Base-by-base conservation (phyloP, 1,284 basidiomycete genomes). In the Cutaneotrichosporon mucoides region DNA sequence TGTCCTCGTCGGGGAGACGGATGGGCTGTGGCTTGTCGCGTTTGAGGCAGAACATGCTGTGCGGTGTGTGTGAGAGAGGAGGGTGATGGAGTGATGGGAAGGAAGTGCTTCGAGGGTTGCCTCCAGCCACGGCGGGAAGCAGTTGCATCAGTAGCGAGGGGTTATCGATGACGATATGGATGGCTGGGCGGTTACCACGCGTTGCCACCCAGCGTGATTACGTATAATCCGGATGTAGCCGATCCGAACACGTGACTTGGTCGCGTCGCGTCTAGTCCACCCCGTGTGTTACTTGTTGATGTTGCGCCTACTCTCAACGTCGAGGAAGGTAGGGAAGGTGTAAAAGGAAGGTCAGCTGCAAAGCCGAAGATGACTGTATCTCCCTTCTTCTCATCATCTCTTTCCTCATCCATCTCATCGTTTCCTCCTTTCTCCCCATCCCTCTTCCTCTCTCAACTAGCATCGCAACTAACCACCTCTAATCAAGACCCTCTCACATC, bases 1-100 rank as follows among this genome's bases (percentile, higher is more conserved):
- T 37, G 9, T 43, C 48, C 33, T 59, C 59, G 43, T 64, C 59
- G 8, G 57, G 43, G 38, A 59, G 56, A 42, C 47, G 40, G 41
- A 62, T 56, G 8, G 55, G 43, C 43, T 44, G 43, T 5, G 34
- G 10, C 54, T 63, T 61, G 59, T 61, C 56, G 41, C 59, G 54
- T 1, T 46, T 41, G 2, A 61, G 51, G 52, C 62, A 64, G 55
- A 55, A 52, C 62, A 64, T 64, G 54, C 4, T 61, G 53, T 7
- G 35, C 45, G 15, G 6, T 50, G 38, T 13, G 36, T 36, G 13
- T 44, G 43, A 40, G 37, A 33, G 8, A 40, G 33, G 16, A 5
- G 44, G 8, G 45, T 38, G 10, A 35, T n/a, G 50, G 38, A 5
- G 43, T 2, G 44, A 24, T 45, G 16, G 12, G 16, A 24, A 24